Percentiles rank a stretch among this genome's conserved stretches.
Conservation (phyloP, 1,139 yeast genomes). For the Sugiyamaella xylanicola region DNA sequence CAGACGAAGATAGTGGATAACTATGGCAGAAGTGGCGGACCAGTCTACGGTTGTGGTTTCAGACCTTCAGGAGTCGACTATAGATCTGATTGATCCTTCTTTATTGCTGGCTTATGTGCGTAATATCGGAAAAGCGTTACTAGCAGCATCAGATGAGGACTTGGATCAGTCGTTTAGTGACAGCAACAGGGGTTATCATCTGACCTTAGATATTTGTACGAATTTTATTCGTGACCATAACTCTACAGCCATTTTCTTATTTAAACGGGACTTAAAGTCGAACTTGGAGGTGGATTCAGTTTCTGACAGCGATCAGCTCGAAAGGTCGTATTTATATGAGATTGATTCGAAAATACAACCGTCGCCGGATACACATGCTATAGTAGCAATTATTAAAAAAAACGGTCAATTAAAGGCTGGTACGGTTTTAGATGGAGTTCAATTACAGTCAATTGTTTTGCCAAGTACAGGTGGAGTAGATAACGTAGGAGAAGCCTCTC, state of each 20-base stretch:
- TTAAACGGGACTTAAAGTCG: slow-evolving; percentile 30
- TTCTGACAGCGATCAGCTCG: background rate
- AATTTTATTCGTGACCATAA: slow-evolving; percentile 33
- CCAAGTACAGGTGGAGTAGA: slow-evolving; percentile 27
- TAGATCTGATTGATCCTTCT: background rate
- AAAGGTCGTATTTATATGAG: background rate
- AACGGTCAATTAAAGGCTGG: slow-evolving; percentile 43
- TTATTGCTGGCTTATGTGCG: slow-evolving; percentile 20
- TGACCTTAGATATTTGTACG: slow-evolving; percentile 20
- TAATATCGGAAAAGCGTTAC: slow-evolving; percentile 26
- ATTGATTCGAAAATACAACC: slow-evolving; percentile 20
- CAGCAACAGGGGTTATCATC: slow-evolving; percentile 18
- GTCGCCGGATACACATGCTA: slow-evolving; percentile 25
- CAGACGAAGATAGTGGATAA: no score
- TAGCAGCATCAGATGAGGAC: slow-evolving; percentile 32
- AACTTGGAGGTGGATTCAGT: background rate
- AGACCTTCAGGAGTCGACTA: background rate
- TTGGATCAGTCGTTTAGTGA: slow-evolving; percentile 32
- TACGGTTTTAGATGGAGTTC: slow-evolving; percentile 42
- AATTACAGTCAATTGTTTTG: slow-evolving; percentile 45
- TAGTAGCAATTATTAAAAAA: slow-evolving; percentile 51
- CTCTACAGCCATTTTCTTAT: slow-evolving; percentile 33
- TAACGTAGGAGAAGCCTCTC: background rate
- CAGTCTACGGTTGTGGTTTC: background rate
- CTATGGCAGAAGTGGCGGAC: background rate